Conservation (phyloP, 1,284 basidiomycete genomes). For the Cutaneotrichosporon dermatis region DNA sequence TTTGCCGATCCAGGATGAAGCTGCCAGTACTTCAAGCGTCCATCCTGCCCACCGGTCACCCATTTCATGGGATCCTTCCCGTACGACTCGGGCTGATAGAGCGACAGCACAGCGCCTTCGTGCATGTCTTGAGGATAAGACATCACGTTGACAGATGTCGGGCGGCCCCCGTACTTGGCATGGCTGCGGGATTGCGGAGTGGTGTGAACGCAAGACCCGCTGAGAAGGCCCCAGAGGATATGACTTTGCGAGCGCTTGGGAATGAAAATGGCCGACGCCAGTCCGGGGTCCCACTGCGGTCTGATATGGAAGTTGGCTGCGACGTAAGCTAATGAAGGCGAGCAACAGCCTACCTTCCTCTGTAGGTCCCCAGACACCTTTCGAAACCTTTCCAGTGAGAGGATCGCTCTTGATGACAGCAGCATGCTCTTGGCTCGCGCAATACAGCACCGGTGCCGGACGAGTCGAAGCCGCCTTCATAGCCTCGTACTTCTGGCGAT, state of each 20-base stretch:
- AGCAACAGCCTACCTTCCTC: constrained; percentile 31
- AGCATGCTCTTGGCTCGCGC: constrained; percentile 35
- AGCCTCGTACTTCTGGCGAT: constrained; percentile 40
- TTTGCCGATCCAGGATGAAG: constrained; percentile 23
- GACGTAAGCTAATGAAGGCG: constrained; percentile 30
- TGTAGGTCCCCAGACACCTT: constrained; percentile 46
- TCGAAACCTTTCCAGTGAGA: constrained; percentile 42
- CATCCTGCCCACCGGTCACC: constrained; percentile 43
- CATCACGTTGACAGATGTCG: constrained; percentile 34
- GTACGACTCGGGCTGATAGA: constrained; percentile 28
- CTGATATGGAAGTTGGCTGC: constrained; percentile 43
- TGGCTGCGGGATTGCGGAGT: constrained; percentile 34
- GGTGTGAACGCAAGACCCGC: constrained; percentile 41
- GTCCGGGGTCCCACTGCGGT: constrained; percentile 30
- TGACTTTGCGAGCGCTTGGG: constrained; percentile 32
- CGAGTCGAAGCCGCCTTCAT: constrained; percentile 38
- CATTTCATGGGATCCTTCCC: constrained; percentile 26
- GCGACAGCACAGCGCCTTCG: constrained; percentile 30
- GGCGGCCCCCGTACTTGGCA: constrained; percentile 34
- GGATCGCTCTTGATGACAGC: constrained; percentile 44
- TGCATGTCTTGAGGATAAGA: constrained; percentile 29
- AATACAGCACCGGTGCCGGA: constrained; percentile 37
- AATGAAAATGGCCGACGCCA: constrained; percentile 29
- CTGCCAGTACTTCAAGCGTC: constrained; percentile 44
- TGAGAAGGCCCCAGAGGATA: constrained; percentile 41